Conservation (phyloP, 345 rosid species). For the Bruguiera sexangula region DNA sequence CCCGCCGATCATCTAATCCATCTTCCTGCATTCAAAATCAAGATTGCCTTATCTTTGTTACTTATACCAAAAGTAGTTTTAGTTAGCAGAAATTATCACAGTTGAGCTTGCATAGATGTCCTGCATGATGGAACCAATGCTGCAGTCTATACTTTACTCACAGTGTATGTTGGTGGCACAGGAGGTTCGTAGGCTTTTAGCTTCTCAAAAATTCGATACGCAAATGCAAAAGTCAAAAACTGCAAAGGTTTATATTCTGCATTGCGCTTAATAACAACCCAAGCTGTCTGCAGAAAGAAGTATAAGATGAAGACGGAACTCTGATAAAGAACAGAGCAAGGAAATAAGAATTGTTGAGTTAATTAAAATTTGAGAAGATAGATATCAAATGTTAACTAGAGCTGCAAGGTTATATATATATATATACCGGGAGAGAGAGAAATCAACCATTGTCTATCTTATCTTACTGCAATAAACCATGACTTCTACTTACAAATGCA, state of each 20-base stretch:
- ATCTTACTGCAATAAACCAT: neutral
- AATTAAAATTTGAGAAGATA: neutral
- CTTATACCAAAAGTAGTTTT: conserved; percentile 13
- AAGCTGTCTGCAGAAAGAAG: conserved; percentile 61
- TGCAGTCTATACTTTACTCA: conserved; percentile 27
- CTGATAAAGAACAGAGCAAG: neutral
- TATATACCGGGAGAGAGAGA: neutral
- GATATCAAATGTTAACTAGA: neutral
- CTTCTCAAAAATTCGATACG: conserved; percentile 87
- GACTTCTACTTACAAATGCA: conserved; percentile 68
- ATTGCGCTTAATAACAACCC: conserved; percentile 66
- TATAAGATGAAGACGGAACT: conserved; percentile 6
- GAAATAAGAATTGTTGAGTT: conserved; percentile 1
- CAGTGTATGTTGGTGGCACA: conserved; percentile 64
- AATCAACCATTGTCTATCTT: neutral
- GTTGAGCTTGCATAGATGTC: neutral
- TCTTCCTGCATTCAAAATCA: conserved; percentile 72
- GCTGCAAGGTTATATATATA: neutral
- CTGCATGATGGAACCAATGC: neutral
- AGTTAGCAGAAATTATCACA: neutral
- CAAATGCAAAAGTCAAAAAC: conserved; percentile 87
- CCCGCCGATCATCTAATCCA: conserved; percentile 76
- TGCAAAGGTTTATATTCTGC: conserved; percentile 93
- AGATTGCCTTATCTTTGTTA: conserved; percentile 22
- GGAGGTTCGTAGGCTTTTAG: conserved; percentile 76